Evolutionary conservation across 352 stramenopile genomes (phyloP).

Genomic region (Phytophthora rubi): DNA sequence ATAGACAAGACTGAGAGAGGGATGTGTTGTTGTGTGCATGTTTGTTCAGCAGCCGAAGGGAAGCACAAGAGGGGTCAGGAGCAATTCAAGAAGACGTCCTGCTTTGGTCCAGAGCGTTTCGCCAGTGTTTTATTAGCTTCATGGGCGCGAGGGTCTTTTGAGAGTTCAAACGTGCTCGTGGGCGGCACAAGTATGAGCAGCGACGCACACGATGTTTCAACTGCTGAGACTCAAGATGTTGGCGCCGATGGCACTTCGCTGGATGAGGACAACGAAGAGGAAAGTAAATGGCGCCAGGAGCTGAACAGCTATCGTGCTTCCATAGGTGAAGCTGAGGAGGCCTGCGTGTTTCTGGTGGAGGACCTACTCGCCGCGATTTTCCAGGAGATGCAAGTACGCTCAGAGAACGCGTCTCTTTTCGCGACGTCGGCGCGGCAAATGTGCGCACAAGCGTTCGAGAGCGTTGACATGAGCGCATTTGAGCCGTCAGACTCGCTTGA

Average conservation of each 20-base stretch:
- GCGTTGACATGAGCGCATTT: slow-evolving; percentile 28
- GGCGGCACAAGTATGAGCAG: slow-evolving; percentile 14
- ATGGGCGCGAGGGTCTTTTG: slow-evolving; percentile 12
- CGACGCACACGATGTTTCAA: slow-evolving; percentile 6
- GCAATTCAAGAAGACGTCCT: not conserved
- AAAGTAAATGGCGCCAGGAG: slow-evolving; percentile 6
- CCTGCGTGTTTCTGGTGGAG: slow-evolving; percentile 36
- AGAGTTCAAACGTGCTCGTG: not conserved
- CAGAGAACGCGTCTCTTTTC: slow-evolving; percentile 42
- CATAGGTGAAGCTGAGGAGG: slow-evolving; percentile 47
- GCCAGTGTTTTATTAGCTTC: slow-evolving; percentile 32
- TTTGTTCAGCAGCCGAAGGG: not conserved
- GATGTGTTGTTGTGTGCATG: slow-evolving; percentile 13
- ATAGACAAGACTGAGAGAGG: slow-evolving; percentile 35
- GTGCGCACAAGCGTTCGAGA: slow-evolving; percentile 34
- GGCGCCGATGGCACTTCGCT: not conserved
- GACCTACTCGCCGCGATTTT: slow-evolving; percentile 56
- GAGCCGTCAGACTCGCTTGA: slow-evolving; percentile 35
- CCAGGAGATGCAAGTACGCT: slow-evolving; percentile 46
- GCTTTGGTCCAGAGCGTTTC: slow-evolving; percentile 15
- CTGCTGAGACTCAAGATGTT: slow-evolving; percentile 8
- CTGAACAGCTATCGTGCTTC: slow-evolving; percentile 16
- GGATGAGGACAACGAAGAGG: slow-evolving; percentile 14
- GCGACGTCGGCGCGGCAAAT: slow-evolving; percentile 22
- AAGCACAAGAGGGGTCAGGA: not conserved